These are phyloP conservation scores for Capsicum baccatum DNA, from an alignment of 257 asterid species.

Conservation along the genomic window DNA sequence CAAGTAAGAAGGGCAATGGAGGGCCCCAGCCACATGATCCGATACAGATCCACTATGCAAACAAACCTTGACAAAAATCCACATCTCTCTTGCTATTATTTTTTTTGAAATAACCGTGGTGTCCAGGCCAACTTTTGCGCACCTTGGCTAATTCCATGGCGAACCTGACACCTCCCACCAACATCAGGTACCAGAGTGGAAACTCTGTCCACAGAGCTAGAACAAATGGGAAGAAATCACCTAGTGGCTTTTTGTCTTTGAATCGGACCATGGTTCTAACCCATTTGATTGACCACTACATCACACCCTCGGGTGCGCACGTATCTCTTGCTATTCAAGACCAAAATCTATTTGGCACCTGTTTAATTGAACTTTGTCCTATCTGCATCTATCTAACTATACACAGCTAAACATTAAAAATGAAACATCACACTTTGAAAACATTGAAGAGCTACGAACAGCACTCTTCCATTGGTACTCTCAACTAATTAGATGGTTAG, in stretches of 20 bases:
- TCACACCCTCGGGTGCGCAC: too few relatives aligned
- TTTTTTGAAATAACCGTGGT: too few relatives aligned
- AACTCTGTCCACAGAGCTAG: too few relatives aligned
- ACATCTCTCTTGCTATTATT: background rate
- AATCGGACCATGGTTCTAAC: too few relatives aligned
- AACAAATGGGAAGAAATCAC: too few relatives aligned
- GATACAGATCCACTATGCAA: background rate
- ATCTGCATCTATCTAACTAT: conserved; percentile 17
- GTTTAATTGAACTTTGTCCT: background rate
- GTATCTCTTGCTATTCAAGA: conserved; percentile 1
- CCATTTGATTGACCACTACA: too few relatives aligned
- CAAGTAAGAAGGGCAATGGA: conserved; percentile 6
- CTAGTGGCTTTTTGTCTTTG: too few relatives aligned
- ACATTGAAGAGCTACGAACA: background rate
- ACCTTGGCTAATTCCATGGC: too few relatives aligned
- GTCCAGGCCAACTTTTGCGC: too few relatives aligned
- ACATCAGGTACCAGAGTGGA: too few relatives aligned
- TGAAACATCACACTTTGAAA: background rate
- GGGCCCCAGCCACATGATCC: background rate
- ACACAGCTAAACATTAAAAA: background rate
- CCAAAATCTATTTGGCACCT: conserved; percentile 6
- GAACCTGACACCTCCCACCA: too few relatives aligned
- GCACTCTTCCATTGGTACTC: background rate
- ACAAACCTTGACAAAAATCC: background rate
- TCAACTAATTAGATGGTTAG: background rate